Percentiles rank a stretch among this genome's conserved stretches.
phyloP scores from a whole-genome alignment of 495 filamentous ascomycete genomes.

The Wilcoxina mikolae region DNA sequence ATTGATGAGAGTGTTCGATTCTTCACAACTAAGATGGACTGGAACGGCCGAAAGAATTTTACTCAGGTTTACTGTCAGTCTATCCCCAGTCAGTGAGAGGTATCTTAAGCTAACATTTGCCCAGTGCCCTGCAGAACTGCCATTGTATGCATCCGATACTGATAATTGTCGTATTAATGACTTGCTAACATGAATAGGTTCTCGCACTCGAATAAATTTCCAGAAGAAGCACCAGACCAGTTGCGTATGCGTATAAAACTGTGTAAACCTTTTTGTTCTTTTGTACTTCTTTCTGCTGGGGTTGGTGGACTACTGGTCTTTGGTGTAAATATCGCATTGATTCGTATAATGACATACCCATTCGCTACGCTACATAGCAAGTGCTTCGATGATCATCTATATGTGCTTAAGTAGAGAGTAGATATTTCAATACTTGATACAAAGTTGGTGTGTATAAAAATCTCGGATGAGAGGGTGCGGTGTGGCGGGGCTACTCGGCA shows the following conservation, averaged over 20 bases:
- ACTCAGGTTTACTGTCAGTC: slow-evolving; percentile 61
- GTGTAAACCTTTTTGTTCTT: neutral
- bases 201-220: neutral
- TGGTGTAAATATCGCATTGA: neutral
- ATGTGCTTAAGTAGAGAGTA: too few species aligned
- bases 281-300: neutral
- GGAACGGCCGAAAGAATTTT: slow-evolving; percentile 82
- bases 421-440: too few species aligned
- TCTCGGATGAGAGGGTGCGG: neutral
- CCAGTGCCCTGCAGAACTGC: slow-evolving; percentile 62
- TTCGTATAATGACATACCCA: neutral
- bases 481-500: slow-evolving; percentile 3
- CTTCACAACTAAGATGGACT: slow-evolving; percentile 76
- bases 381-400: too few species aligned
- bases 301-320: neutral
- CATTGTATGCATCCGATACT: slow-evolving; percentile 48
- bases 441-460: neutral
- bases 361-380: neutral
- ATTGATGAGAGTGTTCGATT: slow-evolving; percentile 65
- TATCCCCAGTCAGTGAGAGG: too few species aligned
- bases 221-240: neutral
- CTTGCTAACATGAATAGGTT: too few species aligned
- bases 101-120: neutral
- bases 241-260: neutral
- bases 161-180: too few species aligned